Base-by-base conservation (phyloP, 305 asterid species). In the Fraxinus nigra region DNA sequence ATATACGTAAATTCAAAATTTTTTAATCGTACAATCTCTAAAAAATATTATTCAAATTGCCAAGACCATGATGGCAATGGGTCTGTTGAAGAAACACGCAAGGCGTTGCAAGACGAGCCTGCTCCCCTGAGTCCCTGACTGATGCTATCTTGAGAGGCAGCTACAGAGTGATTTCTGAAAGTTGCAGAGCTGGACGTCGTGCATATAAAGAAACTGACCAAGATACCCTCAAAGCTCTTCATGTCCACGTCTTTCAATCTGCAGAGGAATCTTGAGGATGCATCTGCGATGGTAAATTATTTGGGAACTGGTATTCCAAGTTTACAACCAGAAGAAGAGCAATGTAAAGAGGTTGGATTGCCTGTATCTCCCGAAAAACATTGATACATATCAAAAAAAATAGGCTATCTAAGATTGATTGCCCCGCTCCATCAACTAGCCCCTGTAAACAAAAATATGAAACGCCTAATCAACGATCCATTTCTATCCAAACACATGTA, bases 91-190 rank as follows among this genome's bases (percentile, higher is more conserved):
- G 95, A 93, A 83, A 91, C 93, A 63, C 56, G 56, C 77, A 79
- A 90, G 87, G 97, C 99, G 2, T 83, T 94, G 82, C 78, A 90
- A 72, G 97, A 94, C 70, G 90, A 91, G 80, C 98, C 98, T 76
- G 86, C 92, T 73, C 94, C 91, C 0, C 84, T 90, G 69, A 90
- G 94, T 13, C 91, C 0, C 84, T 90, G 69, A 90, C 95, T 13
- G 92, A 92, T 75, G 93, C 94, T 93, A 74, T 93, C 98, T 40
- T 91, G 99, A 98, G 98, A 93, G 82, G 94, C 98, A 30, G 97
- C 99, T 18, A 96, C 97, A 6, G 90, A 91, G 18, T 87, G 99
- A 63, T 93, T 96, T 90, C 88, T 94, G 13, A 82, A 87, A 78
- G 88, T 84, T 84, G 97, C 96, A 18, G 83, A 96, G 75, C 91